A percentile compares a stretch with the other conserved stretches of the same genome.
Conservation (phyloP, 2,329 filamentous ascomycete genomes). For the Aspergillus melleus region DNA sequence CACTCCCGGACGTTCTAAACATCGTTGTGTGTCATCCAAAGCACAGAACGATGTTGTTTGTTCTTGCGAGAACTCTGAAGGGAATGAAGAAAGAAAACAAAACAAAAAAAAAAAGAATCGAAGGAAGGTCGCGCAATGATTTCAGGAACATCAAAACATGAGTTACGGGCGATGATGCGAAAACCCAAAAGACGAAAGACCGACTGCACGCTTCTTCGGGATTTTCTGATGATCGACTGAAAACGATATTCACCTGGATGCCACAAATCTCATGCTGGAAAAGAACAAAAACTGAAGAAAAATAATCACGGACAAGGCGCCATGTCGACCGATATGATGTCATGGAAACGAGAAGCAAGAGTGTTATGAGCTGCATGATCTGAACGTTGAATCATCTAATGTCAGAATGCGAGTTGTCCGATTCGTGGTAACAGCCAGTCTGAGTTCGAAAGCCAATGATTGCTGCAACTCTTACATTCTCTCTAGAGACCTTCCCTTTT, state of each 20-base stretch:
- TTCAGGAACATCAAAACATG: not conserved
- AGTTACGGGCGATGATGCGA: not conserved
- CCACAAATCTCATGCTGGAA: not conserved
- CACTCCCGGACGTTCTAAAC: constrained; percentile 9
- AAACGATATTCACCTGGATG: not conserved
- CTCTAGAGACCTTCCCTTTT: constrained; percentile 12
- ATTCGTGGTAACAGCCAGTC: constrained; percentile 4
- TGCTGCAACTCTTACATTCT: constrained; percentile 12
- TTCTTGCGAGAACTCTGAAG: not conserved
- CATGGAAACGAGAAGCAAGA: constrained; percentile 33
- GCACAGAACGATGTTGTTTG: not conserved
- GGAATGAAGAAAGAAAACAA: constrained; percentile 4
- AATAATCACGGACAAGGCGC: constrained; percentile 12
- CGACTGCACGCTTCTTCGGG: not conserved
- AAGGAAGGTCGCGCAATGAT: not conserved
- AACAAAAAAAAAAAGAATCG: constrained; percentile 4
- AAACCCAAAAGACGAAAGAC: not conserved
- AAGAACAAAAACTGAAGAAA: constrained; percentile 1
- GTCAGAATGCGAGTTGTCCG: constrained; percentile 5
- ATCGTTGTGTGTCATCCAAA: not conserved
- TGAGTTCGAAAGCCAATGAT: constrained; percentile 8
- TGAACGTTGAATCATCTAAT: constrained; percentile 20
- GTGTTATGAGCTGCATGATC: constrained; percentile 35
- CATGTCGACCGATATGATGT: constrained; percentile 26
- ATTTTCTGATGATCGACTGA: not conserved